Evolutionary conservation across 495 filamentous ascomycete species (phyloP).

Genomic region (Penicillium chermesinum): DNA sequence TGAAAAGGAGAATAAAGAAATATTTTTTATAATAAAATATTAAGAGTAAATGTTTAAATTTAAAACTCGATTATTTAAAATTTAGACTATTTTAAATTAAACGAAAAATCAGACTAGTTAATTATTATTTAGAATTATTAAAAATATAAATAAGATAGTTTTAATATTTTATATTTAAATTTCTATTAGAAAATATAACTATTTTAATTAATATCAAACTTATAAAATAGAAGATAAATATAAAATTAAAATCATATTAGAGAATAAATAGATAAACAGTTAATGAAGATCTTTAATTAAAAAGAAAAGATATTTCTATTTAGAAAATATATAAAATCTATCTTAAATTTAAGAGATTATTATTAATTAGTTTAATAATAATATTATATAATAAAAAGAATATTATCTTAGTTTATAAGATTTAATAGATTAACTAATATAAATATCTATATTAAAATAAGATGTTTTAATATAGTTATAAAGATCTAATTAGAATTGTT

Average conservation of each 20-base stretch:
- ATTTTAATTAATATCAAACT: conserved; percentile 3
- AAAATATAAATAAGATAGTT: conserved; percentile 12
- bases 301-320: conserved; percentile 8
- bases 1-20: conserved; percentile 25
- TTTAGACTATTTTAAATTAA: conserved; percentile 12
- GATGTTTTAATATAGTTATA: neutral
- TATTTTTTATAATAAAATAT: conserved; percentile 21
- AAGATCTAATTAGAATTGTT: neutral
- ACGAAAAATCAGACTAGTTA: conserved; percentile 8
- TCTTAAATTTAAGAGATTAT: conserved; percentile 11
- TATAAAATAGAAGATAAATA: conserved; percentile 5
- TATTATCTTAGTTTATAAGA: neutral
- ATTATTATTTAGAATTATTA: conserved; percentile 8
- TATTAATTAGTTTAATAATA: conserved; percentile 1
- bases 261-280: conserved; percentile 4
- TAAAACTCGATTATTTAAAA: conserved; percentile 28
- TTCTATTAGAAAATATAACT: conserved; percentile 3
- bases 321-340: conserved; percentile 14
- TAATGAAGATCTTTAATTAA: conserved; percentile 6
- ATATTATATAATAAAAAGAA: neutral
- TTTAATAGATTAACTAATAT: neutral
- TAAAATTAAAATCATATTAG: conserved; percentile 11
- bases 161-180: conserved; percentile 12
- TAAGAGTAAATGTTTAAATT: conserved; percentile 23
- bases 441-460: neutral